These are phyloP conservation scores for Senna tora DNA, from an alignment of 306 rosid genomes.

Conservation along the genomic window DNA sequence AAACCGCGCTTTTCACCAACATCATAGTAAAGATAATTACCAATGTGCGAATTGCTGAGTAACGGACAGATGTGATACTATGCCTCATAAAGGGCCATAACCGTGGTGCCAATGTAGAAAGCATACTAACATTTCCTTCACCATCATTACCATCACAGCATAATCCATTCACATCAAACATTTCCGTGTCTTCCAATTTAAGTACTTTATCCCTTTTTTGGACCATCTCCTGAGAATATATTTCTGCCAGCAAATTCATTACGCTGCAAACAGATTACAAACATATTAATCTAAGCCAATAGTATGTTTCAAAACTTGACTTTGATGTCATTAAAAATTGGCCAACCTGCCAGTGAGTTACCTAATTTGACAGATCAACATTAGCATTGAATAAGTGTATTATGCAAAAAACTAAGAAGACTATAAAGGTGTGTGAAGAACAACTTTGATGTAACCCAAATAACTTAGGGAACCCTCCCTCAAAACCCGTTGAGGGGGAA, in stretches of 20 bases:
- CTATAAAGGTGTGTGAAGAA: too few relatives aligned
- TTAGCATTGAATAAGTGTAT: too few relatives aligned
- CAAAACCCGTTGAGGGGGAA: too few relatives aligned
- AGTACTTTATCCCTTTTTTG: constrained; percentile 70
- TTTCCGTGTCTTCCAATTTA: constrained; percentile 54
- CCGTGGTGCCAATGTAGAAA: constrained; percentile 81
- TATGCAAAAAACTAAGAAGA: too few relatives aligned
- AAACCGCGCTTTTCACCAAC: constrained; percentile 3
- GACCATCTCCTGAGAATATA: constrained; percentile 89
- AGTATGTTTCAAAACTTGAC: neutral
- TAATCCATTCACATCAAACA: constrained; percentile 56
- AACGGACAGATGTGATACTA: constrained; percentile 84
- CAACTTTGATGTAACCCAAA: too few relatives aligned
- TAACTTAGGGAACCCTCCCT: too few relatives aligned
- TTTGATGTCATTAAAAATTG: too few relatives aligned
- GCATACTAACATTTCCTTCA: constrained; percentile 70
- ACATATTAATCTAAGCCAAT: constrained; percentile 4
- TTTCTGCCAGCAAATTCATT: constrained; percentile 97
- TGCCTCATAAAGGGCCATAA: constrained; percentile 99
- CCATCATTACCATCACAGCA: constrained; percentile 44
- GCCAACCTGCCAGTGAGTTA: neutral
- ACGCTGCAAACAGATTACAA: constrained; percentile 74
- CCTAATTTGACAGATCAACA: neutral
- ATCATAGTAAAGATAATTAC: constrained; percentile 46
- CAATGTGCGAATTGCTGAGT: constrained; percentile 92